Base-by-base conservation (phyloP, 148 eudicot genomes). In the Linanthus parryae region DNA sequence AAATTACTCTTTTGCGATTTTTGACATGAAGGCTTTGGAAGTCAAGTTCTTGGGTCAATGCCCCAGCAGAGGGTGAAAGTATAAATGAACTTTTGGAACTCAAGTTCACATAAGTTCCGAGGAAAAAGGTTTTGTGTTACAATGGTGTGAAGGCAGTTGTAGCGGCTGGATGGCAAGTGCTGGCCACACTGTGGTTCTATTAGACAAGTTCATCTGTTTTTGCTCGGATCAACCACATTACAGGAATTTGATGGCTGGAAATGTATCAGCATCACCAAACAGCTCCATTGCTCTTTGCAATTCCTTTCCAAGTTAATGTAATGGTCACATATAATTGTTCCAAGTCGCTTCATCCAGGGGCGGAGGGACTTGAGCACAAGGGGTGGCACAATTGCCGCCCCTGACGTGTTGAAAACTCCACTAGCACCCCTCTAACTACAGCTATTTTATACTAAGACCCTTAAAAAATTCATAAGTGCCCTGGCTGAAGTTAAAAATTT, bases 91-190 rank as follows among this genome's bases (percentile, higher is more conserved):
- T 62, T 28, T 24, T 76, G 55, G 12, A 61, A 13, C 65, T 72
- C 72, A 65, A 30, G 48, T 72, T 68, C 34, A 62, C 44, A 3
- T 63, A 62, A 29, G 44, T 77, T 44, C 38, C 72, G 36, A 58
- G 56, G n/a, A n/a, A 17, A 63, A 58, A 24, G 78, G 82, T 5
- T 72, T 72, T 52, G 61, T 58, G 18, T 52, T 72, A 52, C 69
- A 72, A 47, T 72, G 77, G 82, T 45, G 37, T 4, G 10, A 4
- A 4, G 35, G 10, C 7, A 10, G 35, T 31, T 31, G 35, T 10
- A 31, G 35, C 35, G 35, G 10, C 10, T 31, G 35, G 5, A 31
- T 4, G 10, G 35, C 35, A 5, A 10, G 7, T 10, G 35, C 7
- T 10, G 35, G 35, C 5, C 35, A 10, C 7, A 4, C 7, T 31